Percentiles rank a stretch among this genome's conserved stretches.
Conservation (phyloP, 164 flowering plant genomes). For the Aristolochia californica region DNA sequence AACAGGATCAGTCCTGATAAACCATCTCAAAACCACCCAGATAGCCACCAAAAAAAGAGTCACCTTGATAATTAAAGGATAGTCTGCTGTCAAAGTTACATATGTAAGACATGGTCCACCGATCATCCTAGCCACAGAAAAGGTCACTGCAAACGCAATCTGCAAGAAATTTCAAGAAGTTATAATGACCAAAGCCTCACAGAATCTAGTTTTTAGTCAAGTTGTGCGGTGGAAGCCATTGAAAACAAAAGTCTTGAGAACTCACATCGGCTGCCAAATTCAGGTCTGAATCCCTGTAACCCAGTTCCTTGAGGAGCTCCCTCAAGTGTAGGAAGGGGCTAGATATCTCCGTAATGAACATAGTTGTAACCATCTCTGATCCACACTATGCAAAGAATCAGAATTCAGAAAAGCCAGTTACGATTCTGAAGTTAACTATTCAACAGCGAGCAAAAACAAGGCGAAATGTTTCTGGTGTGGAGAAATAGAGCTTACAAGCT, state of each 20-base stretch:
- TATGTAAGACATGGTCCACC: slow-evolving; percentile 66
- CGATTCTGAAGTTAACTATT: too few species aligned
- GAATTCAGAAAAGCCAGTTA: background rate
- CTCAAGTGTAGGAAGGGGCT: slow-evolving; percentile 86
- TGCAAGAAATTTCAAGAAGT: slow-evolving; percentile 12
- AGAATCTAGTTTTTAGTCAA: too few species aligned
- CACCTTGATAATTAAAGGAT: slow-evolving; percentile 79
- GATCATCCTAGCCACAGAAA: slow-evolving; percentile 66
- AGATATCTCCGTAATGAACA: slow-evolving; percentile 78
- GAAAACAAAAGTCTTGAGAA: background rate
- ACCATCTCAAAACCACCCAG: background rate
- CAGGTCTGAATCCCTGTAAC: slow-evolving; percentile 72
- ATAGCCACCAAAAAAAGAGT: background rate
- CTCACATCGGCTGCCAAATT: slow-evolving; percentile 85
- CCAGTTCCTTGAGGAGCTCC: slow-evolving; percentile 87
- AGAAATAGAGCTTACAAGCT: slow-evolving; percentile 27
- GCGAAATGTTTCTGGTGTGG: too few species aligned
- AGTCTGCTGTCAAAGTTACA: slow-evolving; percentile 51
- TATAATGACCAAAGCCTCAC: too few species aligned
- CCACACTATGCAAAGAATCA: background rate
- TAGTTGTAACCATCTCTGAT: slow-evolving; percentile 73
- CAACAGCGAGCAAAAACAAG: too few species aligned
- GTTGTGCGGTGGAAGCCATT: background rate
- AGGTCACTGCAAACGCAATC: slow-evolving; percentile 61
- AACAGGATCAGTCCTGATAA: background rate